Conservation (phyloP, 2,329 filamentous ascomycete genomes). For the Paramyrothecium roridum region DNA sequence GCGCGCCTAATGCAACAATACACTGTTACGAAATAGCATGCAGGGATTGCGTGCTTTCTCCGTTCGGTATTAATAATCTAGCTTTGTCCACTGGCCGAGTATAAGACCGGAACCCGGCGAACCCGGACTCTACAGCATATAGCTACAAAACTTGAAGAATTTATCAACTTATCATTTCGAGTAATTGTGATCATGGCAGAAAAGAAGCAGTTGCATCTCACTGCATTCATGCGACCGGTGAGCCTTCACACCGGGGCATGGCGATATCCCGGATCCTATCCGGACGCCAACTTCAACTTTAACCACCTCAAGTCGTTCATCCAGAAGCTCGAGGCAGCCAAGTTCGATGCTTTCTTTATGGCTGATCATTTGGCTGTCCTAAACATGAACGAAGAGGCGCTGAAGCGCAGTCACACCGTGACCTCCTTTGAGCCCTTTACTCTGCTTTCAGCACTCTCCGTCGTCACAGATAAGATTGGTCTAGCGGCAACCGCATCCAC, state of each 20-base stretch:
- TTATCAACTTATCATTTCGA: background rate
- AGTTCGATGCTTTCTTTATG: conserved; percentile 57
- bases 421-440: conserved; percentile 57
- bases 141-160: background rate
- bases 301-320: conserved; percentile 50
- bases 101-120: background rate
- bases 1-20: background rate
- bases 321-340: conserved; percentile 49
- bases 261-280: conserved; percentile 51
- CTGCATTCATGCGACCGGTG: conserved; percentile 58
- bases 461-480: conserved; percentile 45
- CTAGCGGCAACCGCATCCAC: conserved; percentile 52
- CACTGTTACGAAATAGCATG: background rate
- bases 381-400: conserved; percentile 54
- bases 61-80: background rate
- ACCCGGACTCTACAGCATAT: background rate
- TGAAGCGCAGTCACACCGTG: conserved; percentile 55
- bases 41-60: background rate
- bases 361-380: conserved; percentile 51
- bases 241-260: conserved; percentile 54
- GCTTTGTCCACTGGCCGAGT: background rate
- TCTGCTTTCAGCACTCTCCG: conserved; percentile 44
- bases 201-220: conserved; percentile 45
- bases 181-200: conserved; percentile 9
- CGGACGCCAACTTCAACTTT: conserved; percentile 58